A percentile compares a stretch with the other conserved stretches of the same genome.
phyloP scores from a whole-genome alignment of 805 yeast genomes.

The Yamadazyma phyllophila region DNA sequence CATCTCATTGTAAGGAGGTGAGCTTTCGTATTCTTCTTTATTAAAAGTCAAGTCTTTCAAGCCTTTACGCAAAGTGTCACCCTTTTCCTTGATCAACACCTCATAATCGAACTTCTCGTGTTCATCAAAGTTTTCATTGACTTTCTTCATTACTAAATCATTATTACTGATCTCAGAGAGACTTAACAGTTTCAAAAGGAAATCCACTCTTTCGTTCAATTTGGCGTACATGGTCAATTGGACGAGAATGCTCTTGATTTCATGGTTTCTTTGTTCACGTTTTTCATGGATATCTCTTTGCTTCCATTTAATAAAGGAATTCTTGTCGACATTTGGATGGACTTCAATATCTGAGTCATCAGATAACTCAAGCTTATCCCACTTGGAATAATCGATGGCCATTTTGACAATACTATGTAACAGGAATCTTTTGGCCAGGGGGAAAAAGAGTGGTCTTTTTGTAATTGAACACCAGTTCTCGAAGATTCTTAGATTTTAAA shows the following conservation, averaged over 20 bases:
- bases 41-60: constrained; percentile 37
- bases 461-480: too few species aligned
- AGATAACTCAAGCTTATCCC: constrained; percentile 95
- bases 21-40: constrained; percentile 36
- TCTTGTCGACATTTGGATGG: constrained; percentile 96
- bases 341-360: constrained; percentile 98
- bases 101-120: constrained; percentile 53
- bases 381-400: constrained; percentile 93
- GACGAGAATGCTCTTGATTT: constrained; percentile 70
- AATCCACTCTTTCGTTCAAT: constrained; percentile 71
- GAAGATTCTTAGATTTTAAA: too few species aligned
- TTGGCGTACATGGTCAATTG: constrained; percentile 80
- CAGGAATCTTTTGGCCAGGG: too few species aligned
- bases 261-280: constrained; percentile 74
- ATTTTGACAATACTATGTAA: constrained; percentile 30
- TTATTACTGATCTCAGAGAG: constrained; percentile 37
- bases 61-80: constrained; percentile 47
- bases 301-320: constrained; percentile 91
- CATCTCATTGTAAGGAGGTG: constrained; percentile 85
- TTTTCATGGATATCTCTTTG: constrained; percentile 96
- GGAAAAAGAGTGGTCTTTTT: too few species aligned
- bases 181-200: constrained; percentile 45
- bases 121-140: constrained; percentile 55
- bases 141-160: constrained; percentile 32
- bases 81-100: constrained; percentile 30